Evolutionary conservation across 805 yeast genomes (phyloP).

Genomic region (Starmerella vaccinii): DNA sequence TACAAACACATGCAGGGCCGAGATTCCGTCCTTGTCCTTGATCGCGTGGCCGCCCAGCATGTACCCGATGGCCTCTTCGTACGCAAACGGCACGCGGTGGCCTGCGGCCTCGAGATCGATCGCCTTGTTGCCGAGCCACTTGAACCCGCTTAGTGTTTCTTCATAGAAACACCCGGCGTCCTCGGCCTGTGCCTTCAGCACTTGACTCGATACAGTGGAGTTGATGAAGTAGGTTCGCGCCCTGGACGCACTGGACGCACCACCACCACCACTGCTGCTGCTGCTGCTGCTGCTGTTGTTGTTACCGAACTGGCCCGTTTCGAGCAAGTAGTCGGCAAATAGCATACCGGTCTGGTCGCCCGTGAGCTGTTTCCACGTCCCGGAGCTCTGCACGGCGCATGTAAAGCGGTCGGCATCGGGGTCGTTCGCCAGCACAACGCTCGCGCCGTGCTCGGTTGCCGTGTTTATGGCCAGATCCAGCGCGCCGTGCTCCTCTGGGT

Average conservation of each 20-base stretch:
- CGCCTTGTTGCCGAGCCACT: slow-evolving; percentile 93
- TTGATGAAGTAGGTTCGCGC: slow-evolving; percentile 41
- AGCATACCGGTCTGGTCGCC: slow-evolving; percentile 87
- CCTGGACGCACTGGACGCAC: neutral
- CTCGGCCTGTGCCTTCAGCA: slow-evolving; percentile 59
- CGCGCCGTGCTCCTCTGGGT: slow-evolving; percentile 94
- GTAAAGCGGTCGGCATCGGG: slow-evolving; percentile 97
- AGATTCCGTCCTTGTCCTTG: slow-evolving; percentile 87
- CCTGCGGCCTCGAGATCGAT: slow-evolving; percentile 58
- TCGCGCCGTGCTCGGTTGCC: slow-evolving; percentile 45
- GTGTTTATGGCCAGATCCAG: slow-evolving; percentile 53
- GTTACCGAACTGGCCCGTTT: neutral
- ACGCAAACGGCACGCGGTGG: slow-evolving; percentile 70
- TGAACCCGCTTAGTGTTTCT: slow-evolving; percentile 91
- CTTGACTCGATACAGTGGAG: slow-evolving; percentile 87
- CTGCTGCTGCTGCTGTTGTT: too few species aligned
- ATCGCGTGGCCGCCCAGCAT: slow-evolving; percentile 51
- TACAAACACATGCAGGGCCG: slow-evolving; percentile 66
- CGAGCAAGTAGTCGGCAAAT: slow-evolving; percentile 56
- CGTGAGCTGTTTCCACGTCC: slow-evolving; percentile 64
- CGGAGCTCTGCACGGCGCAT: slow-evolving; percentile 49
- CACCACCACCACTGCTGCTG: too few species aligned
- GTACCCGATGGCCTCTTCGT: slow-evolving; percentile 92
- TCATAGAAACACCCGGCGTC: slow-evolving; percentile 48
- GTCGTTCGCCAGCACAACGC: slow-evolving; percentile 74